phyloP scores from a whole-genome alignment of 2,329 filamentous ascomycete genomes.

The Pestalotiopsis fici region DNA sequence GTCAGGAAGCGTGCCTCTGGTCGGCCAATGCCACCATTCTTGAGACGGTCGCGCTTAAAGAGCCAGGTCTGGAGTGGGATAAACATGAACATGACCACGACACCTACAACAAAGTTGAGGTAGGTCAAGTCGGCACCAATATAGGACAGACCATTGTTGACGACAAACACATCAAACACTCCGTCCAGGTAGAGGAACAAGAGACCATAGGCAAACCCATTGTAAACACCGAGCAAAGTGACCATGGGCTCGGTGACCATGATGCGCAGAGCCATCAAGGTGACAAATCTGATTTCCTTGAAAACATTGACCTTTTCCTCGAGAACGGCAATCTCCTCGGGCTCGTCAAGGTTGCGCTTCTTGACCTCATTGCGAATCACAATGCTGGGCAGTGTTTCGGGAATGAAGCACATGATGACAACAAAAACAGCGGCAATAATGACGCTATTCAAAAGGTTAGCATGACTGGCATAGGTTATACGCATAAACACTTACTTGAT shows the following conservation, averaged over 20 bases:
- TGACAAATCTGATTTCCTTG: constrained; percentile 38
- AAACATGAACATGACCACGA: constrained; percentile 40
- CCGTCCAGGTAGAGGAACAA: constrained; percentile 43
- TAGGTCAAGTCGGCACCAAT: constrained; percentile 39
- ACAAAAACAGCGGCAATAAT: constrained; percentile 38
- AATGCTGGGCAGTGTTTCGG: constrained; percentile 39
- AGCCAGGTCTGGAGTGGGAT: constrained; percentile 42
- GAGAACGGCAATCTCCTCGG: constrained; percentile 30
- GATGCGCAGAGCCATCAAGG: constrained; percentile 41
- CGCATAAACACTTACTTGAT: constrained; percentile 30
- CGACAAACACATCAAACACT: constrained; percentile 42
- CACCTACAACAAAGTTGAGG: constrained; percentile 43
- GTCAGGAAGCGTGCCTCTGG: constrained; percentile 42
- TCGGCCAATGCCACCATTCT: constrained; percentile 30
- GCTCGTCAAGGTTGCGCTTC: constrained; percentile 28
- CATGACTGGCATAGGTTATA: background rate
- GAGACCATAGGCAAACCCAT: constrained; percentile 42
- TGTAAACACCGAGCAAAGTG: constrained; percentile 38
- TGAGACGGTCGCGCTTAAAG: constrained; percentile 36
- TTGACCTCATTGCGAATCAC: constrained; percentile 35
- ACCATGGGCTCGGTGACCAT: constrained; percentile 44
- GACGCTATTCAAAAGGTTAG: constrained; percentile 22
- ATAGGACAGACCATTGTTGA: constrained; percentile 40
- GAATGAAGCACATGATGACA: constrained; percentile 35
- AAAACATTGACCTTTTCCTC: constrained; percentile 35